A percentile compares a stretch with the other conserved stretches of the same genome.
Evolutionary conservation across 1,284 basidiomycete species (phyloP).

Genomic region (Sporisorium graminicola): DNA sequence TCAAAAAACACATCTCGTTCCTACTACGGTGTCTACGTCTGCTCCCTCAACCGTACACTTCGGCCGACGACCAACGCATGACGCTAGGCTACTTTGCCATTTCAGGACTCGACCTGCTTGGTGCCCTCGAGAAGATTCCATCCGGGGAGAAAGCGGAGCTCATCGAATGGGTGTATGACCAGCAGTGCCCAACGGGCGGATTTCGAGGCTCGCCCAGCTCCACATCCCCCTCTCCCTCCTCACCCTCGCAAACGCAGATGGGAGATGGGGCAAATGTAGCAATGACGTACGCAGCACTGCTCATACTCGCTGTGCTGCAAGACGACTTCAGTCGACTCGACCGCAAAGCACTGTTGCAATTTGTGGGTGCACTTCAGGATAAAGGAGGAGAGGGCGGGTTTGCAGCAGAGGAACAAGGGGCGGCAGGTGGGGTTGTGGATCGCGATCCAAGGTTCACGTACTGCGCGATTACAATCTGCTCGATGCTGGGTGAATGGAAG

Average conservation of each 20-base stretch:
- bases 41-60: constrained; percentile 60
- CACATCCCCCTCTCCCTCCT: not conserved
- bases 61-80: constrained; percentile 65
- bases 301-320: constrained; percentile 56
- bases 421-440: constrained; percentile 69
- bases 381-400: constrained; percentile 57
- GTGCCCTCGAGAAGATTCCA: constrained; percentile 26
- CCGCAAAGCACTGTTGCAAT: constrained; percentile 24
- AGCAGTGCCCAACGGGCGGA: constrained; percentile 74
- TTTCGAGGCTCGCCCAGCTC: constrained; percentile 44
- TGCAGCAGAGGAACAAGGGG: constrained; percentile 73
- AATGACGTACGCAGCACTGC: constrained; percentile 65
- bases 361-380: constrained; percentile 49
- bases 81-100: constrained; percentile 66
- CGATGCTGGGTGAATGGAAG: constrained; percentile 82
- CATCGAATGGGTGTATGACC: constrained; percentile 84
- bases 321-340: constrained; percentile 59
- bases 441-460: constrained; percentile 86
- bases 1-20: constrained; percentile 60
- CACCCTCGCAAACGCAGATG: not conserved
- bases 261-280: constrained; percentile 45
- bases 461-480: constrained; percentile 85
- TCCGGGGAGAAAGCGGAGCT: constrained; percentile 35
- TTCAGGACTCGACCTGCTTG: constrained; percentile 59
- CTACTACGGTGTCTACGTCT: constrained; percentile 59